Percentiles rank a stretch among this genome's conserved stretches.
phyloP scores from a whole-genome alignment of 1,139 yeast genomes.

The Meyerozyma elateridarum region DNA sequence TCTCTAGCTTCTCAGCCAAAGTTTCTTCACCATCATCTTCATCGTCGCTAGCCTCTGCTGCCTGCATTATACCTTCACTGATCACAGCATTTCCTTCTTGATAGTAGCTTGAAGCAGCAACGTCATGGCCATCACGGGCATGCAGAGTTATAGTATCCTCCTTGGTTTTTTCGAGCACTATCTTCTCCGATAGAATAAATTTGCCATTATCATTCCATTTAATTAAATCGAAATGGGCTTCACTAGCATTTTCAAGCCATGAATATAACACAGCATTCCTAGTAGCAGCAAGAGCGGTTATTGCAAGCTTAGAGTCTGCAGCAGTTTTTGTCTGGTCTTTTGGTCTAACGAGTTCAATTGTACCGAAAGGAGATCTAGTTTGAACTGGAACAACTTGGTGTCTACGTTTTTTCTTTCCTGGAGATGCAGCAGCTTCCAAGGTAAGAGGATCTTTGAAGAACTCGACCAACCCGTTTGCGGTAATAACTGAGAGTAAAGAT shows the following conservation, averaged over 20 bases:
- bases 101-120: constrained; percentile 66
- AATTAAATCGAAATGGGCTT: constrained; percentile 60
- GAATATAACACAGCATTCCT: constrained; percentile 42
- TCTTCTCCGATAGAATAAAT: constrained; percentile 19
- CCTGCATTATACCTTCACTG: constrained; percentile 58
- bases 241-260: constrained; percentile 71
- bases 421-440: constrained; percentile 16
- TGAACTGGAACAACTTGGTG: constrained; percentile 28
- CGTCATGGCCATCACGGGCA: constrained; percentile 55
- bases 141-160: constrained; percentile 31
- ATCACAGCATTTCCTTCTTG: constrained; percentile 66
- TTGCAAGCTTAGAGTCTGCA: constrained; percentile 31
- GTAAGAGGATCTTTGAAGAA: constrained; percentile 54
- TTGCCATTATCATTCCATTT: constrained; percentile 44
- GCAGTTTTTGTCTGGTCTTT: constrained; percentile 30
- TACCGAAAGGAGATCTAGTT: constrained; percentile 46
- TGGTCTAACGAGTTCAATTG: constrained; percentile 43
- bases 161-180: constrained; percentile 36
- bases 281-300: constrained; percentile 37
- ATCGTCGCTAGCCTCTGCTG: constrained; percentile 40
- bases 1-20: constrained; percentile 57
- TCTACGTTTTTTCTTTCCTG: constrained; percentile 32
- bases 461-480: constrained; percentile 68
- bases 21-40: constrained; percentile 37
- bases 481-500: constrained; percentile 48